Evolutionary conservation across 2,329 filamentous ascomycete species (phyloP), one percentile per base, ranked within the genome.

Genomic region (Colletotrichum euphorbiae): DNA sequence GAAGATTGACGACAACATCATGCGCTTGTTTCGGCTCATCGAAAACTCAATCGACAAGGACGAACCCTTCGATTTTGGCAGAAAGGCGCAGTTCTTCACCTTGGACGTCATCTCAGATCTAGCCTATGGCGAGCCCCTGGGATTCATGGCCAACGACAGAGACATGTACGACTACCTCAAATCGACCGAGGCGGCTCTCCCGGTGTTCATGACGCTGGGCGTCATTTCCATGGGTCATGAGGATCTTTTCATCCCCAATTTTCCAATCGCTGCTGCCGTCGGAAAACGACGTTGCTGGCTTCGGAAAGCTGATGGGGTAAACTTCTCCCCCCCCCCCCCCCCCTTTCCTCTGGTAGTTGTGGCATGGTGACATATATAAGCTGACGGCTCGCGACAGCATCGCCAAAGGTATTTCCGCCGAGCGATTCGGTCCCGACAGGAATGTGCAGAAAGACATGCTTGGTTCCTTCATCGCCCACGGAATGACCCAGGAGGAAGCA

Each of bases 61-160:
- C 61, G 82, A 84, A 54, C 72, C 79, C 15, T 76, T 85, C 71
- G 84, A 88, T 64, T 73, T 87, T 19, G 82, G 80, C 3, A 75
- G 76, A 6, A 82, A 83, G 36, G 79, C 80, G 2, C 83, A 85
- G 46, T 86, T 80, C 75, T 83, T 87, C 45, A 85, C 84, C 0
- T 73, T 88, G 0, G 86, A 88, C 66, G 82, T 87, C 28, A 85
- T 88, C 50, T 84, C 81, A 12, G 80, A 81, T 15, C 69, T 88
- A 11, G 84, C 83, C 1, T 83, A 87, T 46, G 84, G 84, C 7
- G 73, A 80, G 36, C 75, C 80, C 0, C 84, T 86, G 67, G 83
- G 84, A 13, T 84, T 81, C 71, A 65, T 86, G 2, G 77, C 78
- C 38, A 75, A 76, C 2, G 81, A 86, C 69, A 76, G 78, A 4